These are phyloP conservation scores for Patellifolia procumbens DNA, from an alignment of 179 eudicot genomes.

Conservation along the genomic window DNA sequence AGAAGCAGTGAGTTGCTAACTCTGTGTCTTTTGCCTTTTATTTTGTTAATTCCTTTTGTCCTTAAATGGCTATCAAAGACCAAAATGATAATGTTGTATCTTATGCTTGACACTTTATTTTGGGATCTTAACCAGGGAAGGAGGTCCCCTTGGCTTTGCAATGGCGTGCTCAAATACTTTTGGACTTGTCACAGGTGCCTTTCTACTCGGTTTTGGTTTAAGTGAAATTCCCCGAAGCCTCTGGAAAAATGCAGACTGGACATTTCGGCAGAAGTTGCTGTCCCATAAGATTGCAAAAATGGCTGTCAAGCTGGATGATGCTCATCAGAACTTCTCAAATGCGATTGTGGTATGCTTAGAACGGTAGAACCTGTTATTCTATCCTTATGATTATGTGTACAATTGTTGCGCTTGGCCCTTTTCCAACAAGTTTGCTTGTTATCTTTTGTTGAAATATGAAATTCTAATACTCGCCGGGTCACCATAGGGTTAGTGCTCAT, in stretches of 20 bases:
- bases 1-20: slow-evolving; percentile 45
- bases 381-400: not conserved
- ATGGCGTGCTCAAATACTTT: slow-evolving; percentile 99
- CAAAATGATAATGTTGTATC: not conserved
- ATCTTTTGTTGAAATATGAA: not conserved
- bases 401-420: not conserved
- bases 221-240: slow-evolving; percentile 92
- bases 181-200: slow-evolving; percentile 97
- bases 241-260: slow-evolving; percentile 98
- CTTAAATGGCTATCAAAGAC: not conserved
- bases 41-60: not conserved
- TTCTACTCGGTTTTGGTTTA: slow-evolving; percentile 97
- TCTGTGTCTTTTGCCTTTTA: not conserved
- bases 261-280: slow-evolving; percentile 71
- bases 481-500: not conserved
- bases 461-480: not conserved
- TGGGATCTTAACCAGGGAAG: slow-evolving; percentile 50
- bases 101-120: slow-evolving; percentile 11
- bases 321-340: slow-evolving; percentile 91
- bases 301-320: slow-evolving; percentile 90
- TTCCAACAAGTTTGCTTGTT: not conserved
- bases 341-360: slow-evolving; percentile 74
- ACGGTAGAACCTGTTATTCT: not conserved
- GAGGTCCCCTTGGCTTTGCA: slow-evolving; percentile 71
- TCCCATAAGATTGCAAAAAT: slow-evolving; percentile 91